These are phyloP conservation scores for Hyaloscypha bicolor DNA, from an alignment of 495 filamentous ascomycete genomes.

Conservation along the genomic window DNA sequence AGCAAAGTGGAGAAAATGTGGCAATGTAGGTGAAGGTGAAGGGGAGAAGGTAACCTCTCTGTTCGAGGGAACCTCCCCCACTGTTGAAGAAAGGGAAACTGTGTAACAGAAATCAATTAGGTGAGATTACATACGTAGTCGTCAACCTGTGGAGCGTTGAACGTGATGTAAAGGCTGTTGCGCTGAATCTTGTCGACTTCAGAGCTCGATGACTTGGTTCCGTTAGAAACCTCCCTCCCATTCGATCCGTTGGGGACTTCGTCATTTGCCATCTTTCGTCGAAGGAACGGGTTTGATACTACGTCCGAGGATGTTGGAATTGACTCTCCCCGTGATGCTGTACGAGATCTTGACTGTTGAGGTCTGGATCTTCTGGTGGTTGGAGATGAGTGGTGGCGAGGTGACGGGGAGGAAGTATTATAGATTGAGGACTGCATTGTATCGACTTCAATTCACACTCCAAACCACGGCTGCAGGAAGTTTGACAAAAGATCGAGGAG, in stretches of 20 bases:
- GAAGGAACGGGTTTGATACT: background rate
- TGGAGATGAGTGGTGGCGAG: background rate
- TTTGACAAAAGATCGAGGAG: constrained; percentile 12
- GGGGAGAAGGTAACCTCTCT: background rate
- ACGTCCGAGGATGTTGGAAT: background rate
- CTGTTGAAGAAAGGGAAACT: background rate
- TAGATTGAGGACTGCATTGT: constrained; percentile 22
- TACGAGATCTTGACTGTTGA: constrained; percentile 1
- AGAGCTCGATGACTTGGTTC: background rate
- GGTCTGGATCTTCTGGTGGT: background rate
- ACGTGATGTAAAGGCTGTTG: constrained; percentile 29
- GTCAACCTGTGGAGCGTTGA: constrained; percentile 31
- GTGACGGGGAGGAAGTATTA: background rate
- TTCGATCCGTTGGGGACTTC: background rate
- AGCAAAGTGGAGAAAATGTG: background rate
- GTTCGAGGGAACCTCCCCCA: background rate
- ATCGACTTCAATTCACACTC: background rate
- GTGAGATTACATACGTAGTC: constrained; percentile 26
- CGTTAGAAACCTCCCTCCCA: background rate
- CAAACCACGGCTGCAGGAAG: background rate
- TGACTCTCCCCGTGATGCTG: constrained; percentile 1
- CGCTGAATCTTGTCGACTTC: constrained; percentile 21
- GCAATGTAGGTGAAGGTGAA: background rate
- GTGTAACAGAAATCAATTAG: background rate
- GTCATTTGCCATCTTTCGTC: background rate